These are phyloP conservation scores for Mortierella sp. DNA, from an alignment of 371 early-diverging fungal species.

Conservation along the genomic window DNA sequence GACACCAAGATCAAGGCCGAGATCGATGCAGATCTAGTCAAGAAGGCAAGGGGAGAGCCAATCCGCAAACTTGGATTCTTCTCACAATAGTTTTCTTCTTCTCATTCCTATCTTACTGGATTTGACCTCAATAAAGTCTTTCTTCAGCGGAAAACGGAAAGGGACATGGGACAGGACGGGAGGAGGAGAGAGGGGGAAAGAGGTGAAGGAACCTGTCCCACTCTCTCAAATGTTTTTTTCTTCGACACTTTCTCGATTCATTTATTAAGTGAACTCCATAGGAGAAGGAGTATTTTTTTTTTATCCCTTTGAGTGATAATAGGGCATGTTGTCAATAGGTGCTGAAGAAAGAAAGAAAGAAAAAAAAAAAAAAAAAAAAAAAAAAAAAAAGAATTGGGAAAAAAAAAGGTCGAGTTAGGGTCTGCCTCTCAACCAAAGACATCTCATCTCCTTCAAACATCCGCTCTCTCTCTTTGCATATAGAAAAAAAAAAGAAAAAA, in stretches of 20 bases:
- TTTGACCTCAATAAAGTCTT: constrained; percentile 24
- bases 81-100: too few species aligned
- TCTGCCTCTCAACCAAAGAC: too few species aligned
- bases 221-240: too few species aligned
- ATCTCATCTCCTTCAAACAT: too few species aligned
- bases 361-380: constrained; percentile 5
- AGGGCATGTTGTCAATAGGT: neutral
- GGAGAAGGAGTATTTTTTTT: too few species aligned
- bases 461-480: too few species aligned
- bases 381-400: neutral
- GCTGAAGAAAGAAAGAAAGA: constrained; percentile 2
- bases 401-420: neutral
- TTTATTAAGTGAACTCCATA: too few species aligned
- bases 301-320: too few species aligned
- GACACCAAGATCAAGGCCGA: constrained; percentile 64
- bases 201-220: neutral
- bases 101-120: too few species aligned
- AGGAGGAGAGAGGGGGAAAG: neutral
- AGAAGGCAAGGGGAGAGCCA: constrained; percentile 57
- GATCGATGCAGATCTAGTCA: constrained; percentile 56
- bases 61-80: constrained; percentile 72
- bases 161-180: neutral
- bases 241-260: too few species aligned
- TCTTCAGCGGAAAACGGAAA: neutral
- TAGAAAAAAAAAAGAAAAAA: constrained; percentile 8